Percentiles rank a stretch among this genome's conserved stretches.
Conservation (phyloP, 495 filamentous ascomycete species). For the Cercophora sp. region DNA sequence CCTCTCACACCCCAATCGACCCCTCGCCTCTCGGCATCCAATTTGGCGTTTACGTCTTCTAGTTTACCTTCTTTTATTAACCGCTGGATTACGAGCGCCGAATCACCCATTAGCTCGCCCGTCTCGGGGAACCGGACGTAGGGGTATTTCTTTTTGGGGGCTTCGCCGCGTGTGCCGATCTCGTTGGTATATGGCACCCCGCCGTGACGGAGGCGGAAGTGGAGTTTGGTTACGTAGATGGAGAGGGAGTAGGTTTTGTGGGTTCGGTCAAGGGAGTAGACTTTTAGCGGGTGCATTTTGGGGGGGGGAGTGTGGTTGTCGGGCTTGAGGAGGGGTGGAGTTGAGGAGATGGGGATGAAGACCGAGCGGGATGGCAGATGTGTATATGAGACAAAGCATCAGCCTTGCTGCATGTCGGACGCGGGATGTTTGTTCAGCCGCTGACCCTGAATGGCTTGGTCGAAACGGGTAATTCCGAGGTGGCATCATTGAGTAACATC, state of each 20-base stretch:
- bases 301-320: too few species aligned
- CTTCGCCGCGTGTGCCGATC: conserved; percentile 32
- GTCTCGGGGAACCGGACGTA: conserved; percentile 35
- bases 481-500: too few species aligned
- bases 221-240: conserved; percentile 55
- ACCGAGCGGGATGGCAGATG: too few species aligned
- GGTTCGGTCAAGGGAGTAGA: conserved; percentile 16
- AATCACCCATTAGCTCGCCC: conserved; percentile 34
- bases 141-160: conserved; percentile 52
- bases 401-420: too few species aligned
- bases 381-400: too few species aligned
- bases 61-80: conserved; percentile 37
- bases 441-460: too few species aligned
- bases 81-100: conserved; percentile 41
- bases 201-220: conserved; percentile 50
- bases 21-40: conserved; percentile 29
- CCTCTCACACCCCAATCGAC: conserved; percentile 42
- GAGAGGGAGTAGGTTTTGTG: conserved; percentile 44
- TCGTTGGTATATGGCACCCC: conserved; percentile 40
- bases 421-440: too few species aligned
- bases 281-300: too few species aligned
- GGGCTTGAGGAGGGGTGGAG: too few species aligned
- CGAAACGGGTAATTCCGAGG: too few species aligned
- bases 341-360: too few species aligned
- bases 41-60: conserved; percentile 35